Conservation (phyloP, 106 monocot species). For the Narthecium ossifragum region DNA sequence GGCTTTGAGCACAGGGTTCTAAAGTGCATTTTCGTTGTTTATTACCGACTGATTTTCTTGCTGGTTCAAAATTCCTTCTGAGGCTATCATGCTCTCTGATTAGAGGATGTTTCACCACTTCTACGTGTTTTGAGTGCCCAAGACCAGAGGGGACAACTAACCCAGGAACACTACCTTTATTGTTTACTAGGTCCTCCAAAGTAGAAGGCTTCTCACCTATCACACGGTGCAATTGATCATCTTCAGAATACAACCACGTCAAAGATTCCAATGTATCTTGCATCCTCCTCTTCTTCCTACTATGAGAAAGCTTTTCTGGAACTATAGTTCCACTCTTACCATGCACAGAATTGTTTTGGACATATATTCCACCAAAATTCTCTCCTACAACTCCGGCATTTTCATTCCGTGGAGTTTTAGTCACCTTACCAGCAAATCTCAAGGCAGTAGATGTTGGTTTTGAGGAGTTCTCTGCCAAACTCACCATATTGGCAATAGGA, state of each 20-base stretch:
- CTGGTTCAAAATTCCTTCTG: background rate
- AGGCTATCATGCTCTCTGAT: conserved; percentile 4
- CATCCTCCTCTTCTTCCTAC: conserved; percentile 35
- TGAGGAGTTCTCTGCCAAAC: conserved; percentile 21
- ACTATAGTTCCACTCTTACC: conserved; percentile 8
- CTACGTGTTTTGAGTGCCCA: background rate
- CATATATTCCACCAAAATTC: conserved; percentile 3
- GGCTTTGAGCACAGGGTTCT: conserved; percentile 2
- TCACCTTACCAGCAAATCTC: conserved; percentile 11
- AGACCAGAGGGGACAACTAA: background rate
- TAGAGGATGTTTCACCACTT: background rate
- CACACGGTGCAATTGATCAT: conserved; percentile 3
- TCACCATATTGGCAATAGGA: conserved; percentile 22
- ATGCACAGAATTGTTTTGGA: conserved; percentile 12
- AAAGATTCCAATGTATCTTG: conserved; percentile 15
- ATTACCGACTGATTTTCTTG: background rate
- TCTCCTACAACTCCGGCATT: conserved; percentile 10
- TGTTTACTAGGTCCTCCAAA: conserved; percentile 13
- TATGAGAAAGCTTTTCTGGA: conserved; percentile 4
- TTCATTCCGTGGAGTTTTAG: background rate
- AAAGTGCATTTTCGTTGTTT: conserved; percentile 4
- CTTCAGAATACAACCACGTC: conserved; percentile 8
- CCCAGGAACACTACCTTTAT: background rate
- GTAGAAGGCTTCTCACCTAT: conserved; percentile 4
- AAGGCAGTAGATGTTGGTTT: conserved; percentile 11